A percentile compares a stretch with the other conserved stretches of the same genome.
These are phyloP conservation scores for Pulveroboletus frians DNA, from an alignment of 768 basidiomycete species.

Conservation along the genomic window DNA sequence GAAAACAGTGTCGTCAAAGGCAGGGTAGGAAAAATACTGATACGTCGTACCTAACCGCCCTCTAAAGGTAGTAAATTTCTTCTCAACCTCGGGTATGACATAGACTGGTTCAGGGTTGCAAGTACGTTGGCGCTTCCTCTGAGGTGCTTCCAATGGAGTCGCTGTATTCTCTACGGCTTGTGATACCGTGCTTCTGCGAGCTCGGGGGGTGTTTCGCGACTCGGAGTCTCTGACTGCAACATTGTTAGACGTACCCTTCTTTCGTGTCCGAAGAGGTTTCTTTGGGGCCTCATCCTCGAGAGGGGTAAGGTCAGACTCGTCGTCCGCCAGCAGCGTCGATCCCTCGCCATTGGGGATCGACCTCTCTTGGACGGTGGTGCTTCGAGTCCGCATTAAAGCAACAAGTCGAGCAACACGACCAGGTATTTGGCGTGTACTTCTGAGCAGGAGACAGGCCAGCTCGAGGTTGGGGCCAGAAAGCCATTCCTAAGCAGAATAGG, in stretches of 20 bases:
- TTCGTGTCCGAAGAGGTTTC: background rate
- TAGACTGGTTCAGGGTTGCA: slow-evolving; percentile 50
- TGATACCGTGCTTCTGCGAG: slow-evolving; percentile 7
- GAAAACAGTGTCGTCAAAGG: slow-evolving; percentile 1
- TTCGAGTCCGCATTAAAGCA: background rate
- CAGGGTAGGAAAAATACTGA: background rate
- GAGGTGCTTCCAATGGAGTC: slow-evolving; percentile 2
- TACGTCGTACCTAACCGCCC: slow-evolving; percentile 49
- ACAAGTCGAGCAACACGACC: background rate
- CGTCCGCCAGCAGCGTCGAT: background rate
- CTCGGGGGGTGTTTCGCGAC: background rate
- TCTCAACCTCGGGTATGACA: slow-evolving; percentile 66
- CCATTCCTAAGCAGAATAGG: slow-evolving; percentile 8
- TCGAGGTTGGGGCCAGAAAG: background rate
- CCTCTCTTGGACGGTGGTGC: background rate
- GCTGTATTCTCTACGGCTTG: slow-evolving; percentile 9
- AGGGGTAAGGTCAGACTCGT: slow-evolving; percentile 15
- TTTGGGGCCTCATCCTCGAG: slow-evolving; percentile 7
- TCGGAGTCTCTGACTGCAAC: background rate
- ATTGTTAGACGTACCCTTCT: background rate
- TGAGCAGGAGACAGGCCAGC: background rate
- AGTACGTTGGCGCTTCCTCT: slow-evolving; percentile 29
- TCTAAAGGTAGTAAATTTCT: slow-evolving; percentile 61
- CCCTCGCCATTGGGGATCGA: background rate
- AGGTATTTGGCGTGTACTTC: background rate